phyloP scores from a whole-genome alignment of 306 rosid species.

The Vicia faba region DNA sequence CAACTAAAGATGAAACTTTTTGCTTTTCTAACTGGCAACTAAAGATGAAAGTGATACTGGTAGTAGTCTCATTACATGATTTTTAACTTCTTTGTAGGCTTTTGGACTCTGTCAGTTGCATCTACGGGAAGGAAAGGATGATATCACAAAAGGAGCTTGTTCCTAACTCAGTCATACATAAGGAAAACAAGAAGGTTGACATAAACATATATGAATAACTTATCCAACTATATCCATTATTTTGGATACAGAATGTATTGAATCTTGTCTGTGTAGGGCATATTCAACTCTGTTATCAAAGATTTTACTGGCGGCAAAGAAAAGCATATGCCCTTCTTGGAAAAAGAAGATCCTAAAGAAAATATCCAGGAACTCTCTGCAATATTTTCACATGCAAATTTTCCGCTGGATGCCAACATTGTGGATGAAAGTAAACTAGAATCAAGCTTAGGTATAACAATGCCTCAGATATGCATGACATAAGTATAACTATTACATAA shows the following conservation, averaged over 20 bases:
- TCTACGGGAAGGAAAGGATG: constrained; percentile 58
- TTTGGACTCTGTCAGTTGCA: constrained; percentile 55
- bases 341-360: constrained; percentile 61
- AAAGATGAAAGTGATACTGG: constrained; percentile 12
- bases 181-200: constrained; percentile 84
- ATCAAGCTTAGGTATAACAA: constrained; percentile 63
- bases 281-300: constrained; percentile 76
- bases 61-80: constrained; percentile 21
- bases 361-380: constrained; percentile 57
- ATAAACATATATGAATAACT: constrained; percentile 18
- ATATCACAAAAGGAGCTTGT: constrained; percentile 49
- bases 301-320: constrained; percentile 74
- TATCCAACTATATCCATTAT: background rate
- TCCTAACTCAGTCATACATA: constrained; percentile 38
- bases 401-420: constrained; percentile 44
- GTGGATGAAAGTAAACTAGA: constrained; percentile 49
- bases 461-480: constrained; percentile 7
- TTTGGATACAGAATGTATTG: constrained; percentile 16
- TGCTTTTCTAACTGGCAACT: background rate
- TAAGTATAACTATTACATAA: too few relatives aligned
- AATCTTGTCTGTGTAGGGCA: constrained; percentile 51
- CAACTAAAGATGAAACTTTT: constrained; percentile 16
- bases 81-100: constrained; percentile 48
- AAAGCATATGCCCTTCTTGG: constrained; percentile 56
- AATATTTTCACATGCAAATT: constrained; percentile 63